Base-by-base conservation (phyloP, 1,284 basidiomycete species). In the Phlebopus sp. region DNA sequence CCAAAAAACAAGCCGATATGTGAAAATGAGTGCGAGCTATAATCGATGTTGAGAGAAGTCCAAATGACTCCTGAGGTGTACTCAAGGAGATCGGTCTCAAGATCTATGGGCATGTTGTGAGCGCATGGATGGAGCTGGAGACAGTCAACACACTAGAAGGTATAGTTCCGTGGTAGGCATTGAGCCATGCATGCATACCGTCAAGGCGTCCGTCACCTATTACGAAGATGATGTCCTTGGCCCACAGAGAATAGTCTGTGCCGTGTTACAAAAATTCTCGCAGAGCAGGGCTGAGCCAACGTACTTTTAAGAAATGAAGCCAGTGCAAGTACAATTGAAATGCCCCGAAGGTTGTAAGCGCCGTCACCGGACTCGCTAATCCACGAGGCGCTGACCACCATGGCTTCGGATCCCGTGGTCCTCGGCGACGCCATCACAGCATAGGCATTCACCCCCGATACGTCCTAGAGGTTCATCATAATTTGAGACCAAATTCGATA, bases 11-110 rank as follows among this genome's bases (percentile, higher is more conserved):
- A 70, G 3, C 92, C 92, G 2, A 99, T 74, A 60, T 96, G 90
- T 10, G 89, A 92, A 69, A 98, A 97, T 0, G 94, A 97, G 67
- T 99, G 96, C 1, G 91, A 89, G 1, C 95, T 92, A 64, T 97
- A 99, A 67, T 99, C 97, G 49, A 99, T 81, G 56, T 90, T 90
- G 31, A 99, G 71, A 5, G 92, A 93, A 2, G 91, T 96, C 97
- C 97, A 99, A 37, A 97, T 89, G 4, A 92, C 86, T 1, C 88
- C 89, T 2, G 90, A 90, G 2, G 79, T 69, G 29, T 88, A 60
- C 17, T 69, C 66, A 30, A 97, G 70, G 5, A 75, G 70, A 39
- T 90, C 82, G 0, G 79, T 77, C n/a, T 71, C 55, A 5, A 93
- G 69, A 60, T 87, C 90, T 92, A 47, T 36, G 15, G 29, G 15